Base-by-base conservation (phyloP, 495 filamentous ascomycete species). In the Podospora appendiculata region DNA sequence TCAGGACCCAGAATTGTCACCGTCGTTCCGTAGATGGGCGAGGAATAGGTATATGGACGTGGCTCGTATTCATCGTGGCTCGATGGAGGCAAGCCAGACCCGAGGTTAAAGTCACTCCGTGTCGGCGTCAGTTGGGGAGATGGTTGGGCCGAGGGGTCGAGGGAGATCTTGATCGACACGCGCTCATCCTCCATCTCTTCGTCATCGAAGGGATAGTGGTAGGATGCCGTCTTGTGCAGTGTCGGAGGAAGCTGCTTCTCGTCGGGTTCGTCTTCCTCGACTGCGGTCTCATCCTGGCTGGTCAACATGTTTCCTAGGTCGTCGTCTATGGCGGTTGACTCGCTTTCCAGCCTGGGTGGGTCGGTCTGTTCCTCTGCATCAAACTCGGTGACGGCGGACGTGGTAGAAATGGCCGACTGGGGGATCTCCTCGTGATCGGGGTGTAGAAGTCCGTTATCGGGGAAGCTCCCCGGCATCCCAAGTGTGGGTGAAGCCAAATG, bases 351-450 rank as follows among this genome's bases (percentile, higher is more conserved):
- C 41, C 55, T 58, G 19, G 71, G 63, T 2, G 80, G 67, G n/a
- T 84, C 81, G 3, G 74, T 77, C 59, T 89, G 86, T 40, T 81
- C 80, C 47, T 89, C 86, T 33, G 74, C 76, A 51, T 89, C 87
- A 57, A 89, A 86, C 53, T 81, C 76, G 7, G 82, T 88, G n/a
- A 76, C 76, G 45, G 78, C 80, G 16, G 79, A 78, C 8, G 75
- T 78, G n/a, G 63, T 70, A 9, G 87, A 78, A 14, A 77, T 57
- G 7, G 77, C 72, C 12, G 76, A 79, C 40, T 65, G 65, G 11
- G 79, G 79, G 1, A 65, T 58, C 46, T 77, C 71, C 36, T 74
- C 68, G 47, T 73, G 67, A 42, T 70, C 59, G 33, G 63, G 53
- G 19, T 50, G 54, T 25, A 64, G 61, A 34, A 67, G 66, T 33